Evolutionary conservation across 2,329 filamentous ascomycete species (phyloP), one percentile per base, ranked within the genome.

Genomic region (Emergomyces orientalis): DNA sequence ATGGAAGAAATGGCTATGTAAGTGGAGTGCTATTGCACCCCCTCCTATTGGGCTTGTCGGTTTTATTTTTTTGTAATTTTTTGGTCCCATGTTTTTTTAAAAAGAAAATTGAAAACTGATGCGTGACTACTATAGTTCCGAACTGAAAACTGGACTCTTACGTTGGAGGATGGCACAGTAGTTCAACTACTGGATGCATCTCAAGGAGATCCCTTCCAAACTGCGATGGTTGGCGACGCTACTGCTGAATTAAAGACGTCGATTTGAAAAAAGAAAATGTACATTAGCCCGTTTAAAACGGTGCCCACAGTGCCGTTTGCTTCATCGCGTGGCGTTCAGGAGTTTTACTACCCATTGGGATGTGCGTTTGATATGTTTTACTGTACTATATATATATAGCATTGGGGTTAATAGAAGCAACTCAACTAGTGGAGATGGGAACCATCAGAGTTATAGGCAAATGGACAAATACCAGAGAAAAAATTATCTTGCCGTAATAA

Each of bases 111-210:
- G 7, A 25, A 62, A 60, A 41, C 60, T 64, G 51, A 64, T 32
- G n/a, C 51, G 3, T 30, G 30, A 32, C 37, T 30, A 9, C 27
- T 45, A 45, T 69, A 87, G 80, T 97, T 96, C 76, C 87, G 91
- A 78, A 99, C 94, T 43, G 84, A 87, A 63, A 89, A 92, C 80
- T 99, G 93, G 92, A 94, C 88, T 72, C 78, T 99, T 69, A 85
- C 87, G 73, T 86, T 84, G 65, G 80, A 83, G 65, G 84, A 86
- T 70, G 84, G 84, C 51, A 80, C 80, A 60, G 84, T 88, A 67
- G 82, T 97, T 67, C 88, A 95, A 72, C 76, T 99, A 74, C 81
- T 97, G 66, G 86, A 90, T 70, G 85, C 83, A 1, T 80, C 89
- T 68, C 85, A 82, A 4, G 80, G 77, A 64, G 81, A 94, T 79